These are phyloP conservation scores for Tolypocladium ophioglossoides DNA, from an alignment of 2,329 filamentous ascomycete species.

Conservation along the genomic window DNA sequence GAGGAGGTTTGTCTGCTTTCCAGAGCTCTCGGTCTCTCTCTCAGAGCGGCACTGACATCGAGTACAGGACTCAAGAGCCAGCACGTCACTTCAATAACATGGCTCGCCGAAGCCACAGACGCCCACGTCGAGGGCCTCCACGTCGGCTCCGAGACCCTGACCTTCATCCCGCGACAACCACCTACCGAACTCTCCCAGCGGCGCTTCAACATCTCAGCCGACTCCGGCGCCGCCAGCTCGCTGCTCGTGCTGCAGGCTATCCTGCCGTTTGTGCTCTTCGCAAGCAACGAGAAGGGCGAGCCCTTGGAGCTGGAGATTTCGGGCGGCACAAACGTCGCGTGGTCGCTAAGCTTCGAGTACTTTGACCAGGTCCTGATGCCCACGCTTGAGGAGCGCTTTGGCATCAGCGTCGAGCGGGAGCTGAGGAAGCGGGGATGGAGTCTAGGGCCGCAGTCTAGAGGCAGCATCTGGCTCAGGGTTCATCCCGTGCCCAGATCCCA, in stretches of 20 bases:
- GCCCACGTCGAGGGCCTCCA: slow-evolving; percentile 39
- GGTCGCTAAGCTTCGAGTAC: slow-evolving; percentile 50
- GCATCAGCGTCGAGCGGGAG: slow-evolving; percentile 32
- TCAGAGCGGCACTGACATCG: neutral
- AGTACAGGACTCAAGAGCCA: slow-evolving; percentile 47
- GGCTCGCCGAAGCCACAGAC: slow-evolving; percentile 39
- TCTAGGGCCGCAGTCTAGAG: slow-evolving; percentile 27
- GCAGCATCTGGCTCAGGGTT: slow-evolving; percentile 32
- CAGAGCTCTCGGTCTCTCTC: neutral
- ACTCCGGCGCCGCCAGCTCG: slow-evolving; percentile 40
- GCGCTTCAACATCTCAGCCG: slow-evolving; percentile 37
- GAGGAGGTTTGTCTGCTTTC: slow-evolving; percentile 15
- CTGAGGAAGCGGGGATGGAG: slow-evolving; percentile 42
- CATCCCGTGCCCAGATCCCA: slow-evolving; percentile 21
- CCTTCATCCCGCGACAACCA: slow-evolving; percentile 30
- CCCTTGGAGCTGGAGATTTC: slow-evolving; percentile 39
- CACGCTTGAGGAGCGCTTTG: slow-evolving; percentile 38
- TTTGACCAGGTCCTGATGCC: slow-evolving; percentile 51
- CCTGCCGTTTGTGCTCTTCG: slow-evolving; percentile 47
- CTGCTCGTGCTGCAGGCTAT: slow-evolving; percentile 50
- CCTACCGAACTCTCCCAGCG: slow-evolving; percentile 29
- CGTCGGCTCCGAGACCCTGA: slow-evolving; percentile 39
- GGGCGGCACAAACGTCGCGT: slow-evolving; percentile 49
- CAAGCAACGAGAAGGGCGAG: slow-evolving; percentile 29
- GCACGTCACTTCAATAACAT: slow-evolving; percentile 45